phyloP scores from a whole-genome alignment of 176 grass and related monocot genomes.

The Elymus sibiricus region DNA sequence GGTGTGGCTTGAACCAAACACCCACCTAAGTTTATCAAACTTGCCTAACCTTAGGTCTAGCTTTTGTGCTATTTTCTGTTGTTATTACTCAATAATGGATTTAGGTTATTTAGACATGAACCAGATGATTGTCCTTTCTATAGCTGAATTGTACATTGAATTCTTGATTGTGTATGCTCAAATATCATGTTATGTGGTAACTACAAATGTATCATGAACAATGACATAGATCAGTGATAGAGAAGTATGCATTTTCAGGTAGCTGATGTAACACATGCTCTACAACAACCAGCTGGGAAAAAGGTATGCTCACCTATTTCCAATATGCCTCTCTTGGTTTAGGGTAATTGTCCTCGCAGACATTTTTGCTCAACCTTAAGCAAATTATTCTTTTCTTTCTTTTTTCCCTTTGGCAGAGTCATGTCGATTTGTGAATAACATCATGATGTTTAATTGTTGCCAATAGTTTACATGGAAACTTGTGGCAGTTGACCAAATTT shows the following conservation, averaged over 20 bases:
- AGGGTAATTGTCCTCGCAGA: background rate
- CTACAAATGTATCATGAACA: background rate
- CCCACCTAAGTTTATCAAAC: no score
- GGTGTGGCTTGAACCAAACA: no score
- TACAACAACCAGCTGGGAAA: slow-evolving; percentile 92
- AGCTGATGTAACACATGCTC: slow-evolving; percentile 90
- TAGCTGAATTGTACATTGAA: background rate
- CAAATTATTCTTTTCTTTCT: background rate
- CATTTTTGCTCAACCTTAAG: background rate
- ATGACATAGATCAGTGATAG: background rate
- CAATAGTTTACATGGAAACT: background rate
- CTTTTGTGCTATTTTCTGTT: background rate
- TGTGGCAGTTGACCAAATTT: background rate
- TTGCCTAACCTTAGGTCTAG: no score
- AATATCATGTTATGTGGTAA: background rate
- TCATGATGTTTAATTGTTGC: background rate
- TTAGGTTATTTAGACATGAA: background rate
- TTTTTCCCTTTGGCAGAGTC: background rate
- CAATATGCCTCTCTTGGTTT: background rate
- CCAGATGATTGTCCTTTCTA: background rate
- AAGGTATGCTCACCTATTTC: slow-evolving; percentile 46
- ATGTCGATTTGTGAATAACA: background rate
- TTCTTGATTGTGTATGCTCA: background rate
- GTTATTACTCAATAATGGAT: background rate
- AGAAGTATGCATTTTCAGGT: slow-evolving; percentile 55